Conservation (phyloP, 2,329 filamentous ascomycete genomes). For the Cladosporium austrohemisphaericum region DNA sequence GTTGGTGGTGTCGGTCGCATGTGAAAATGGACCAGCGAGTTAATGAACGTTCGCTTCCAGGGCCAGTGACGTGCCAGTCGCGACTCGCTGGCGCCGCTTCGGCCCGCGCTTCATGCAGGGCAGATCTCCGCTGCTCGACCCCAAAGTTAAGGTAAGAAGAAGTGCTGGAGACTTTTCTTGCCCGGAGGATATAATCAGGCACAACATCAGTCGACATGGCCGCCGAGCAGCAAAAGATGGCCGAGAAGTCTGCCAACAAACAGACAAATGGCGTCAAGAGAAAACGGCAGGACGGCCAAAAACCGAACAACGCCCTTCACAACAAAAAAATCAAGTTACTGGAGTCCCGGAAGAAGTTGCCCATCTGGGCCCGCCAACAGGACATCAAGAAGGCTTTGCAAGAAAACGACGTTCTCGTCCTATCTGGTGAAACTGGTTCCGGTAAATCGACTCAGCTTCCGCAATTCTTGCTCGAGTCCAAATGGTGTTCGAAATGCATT, state of each 20-base stretch:
- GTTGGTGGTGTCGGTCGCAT: background rate
- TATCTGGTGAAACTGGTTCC: constrained; percentile 92
- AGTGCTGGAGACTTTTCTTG: constrained; percentile 14
- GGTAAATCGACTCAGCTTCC: constrained; percentile 97
- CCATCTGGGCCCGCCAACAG: constrained; percentile 72
- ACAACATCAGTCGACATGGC: background rate
- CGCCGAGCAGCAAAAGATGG: background rate
- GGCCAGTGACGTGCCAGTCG: background rate
- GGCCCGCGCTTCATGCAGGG: constrained; percentile 7
- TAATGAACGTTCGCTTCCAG: too few species aligned
- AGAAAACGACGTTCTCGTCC: constrained; percentile 66
- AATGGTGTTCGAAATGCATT: constrained; percentile 82
- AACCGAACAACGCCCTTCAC: constrained; percentile 17
- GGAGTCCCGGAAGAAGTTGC: constrained; percentile 60
- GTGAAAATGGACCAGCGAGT: constrained; percentile 4
- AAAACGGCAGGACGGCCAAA: constrained; percentile 14
- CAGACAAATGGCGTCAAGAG: constrained; percentile 20
- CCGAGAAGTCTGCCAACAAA: background rate
- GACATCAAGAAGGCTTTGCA: constrained; percentile 64
- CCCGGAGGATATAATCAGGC: background rate
- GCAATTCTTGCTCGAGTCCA: constrained; percentile 75
- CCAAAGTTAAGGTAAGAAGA: too few species aligned
- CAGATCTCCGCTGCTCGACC: background rate
- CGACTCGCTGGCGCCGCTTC: constrained; percentile 1
- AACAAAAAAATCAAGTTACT: constrained; percentile 27